Base-by-base conservation (phyloP, 371 early-diverging fungal genomes). In the Circinella umbellata region DNA sequence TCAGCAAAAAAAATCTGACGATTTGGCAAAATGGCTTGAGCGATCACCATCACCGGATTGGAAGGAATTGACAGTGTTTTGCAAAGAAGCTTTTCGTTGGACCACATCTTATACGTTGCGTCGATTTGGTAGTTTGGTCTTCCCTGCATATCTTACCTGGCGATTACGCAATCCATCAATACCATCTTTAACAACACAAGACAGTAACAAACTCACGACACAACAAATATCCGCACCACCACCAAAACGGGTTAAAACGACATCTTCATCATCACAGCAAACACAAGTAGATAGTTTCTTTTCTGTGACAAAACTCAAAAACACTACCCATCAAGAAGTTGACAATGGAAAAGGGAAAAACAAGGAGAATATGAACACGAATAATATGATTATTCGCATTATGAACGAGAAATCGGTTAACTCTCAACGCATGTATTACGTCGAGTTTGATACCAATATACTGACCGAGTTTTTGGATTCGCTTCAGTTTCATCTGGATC, bases 51-150 rank as follows among this genome's bases (percentile, higher is more conserved):
- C 11, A 7, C 60, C 61, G n/a, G 66, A 64, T 60, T 37, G 53
- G 60, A 10, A 37, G 14, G 61, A 59, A 10, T 46, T 70, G 18
- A 64, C 70, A n/a, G n/a, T 42, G 14, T 70, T 70, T 60, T 70
- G 65, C 46, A 63, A 57, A 34, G 66, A 47, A 4, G 60, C 47
- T 1, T 70, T 70, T 35, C n/a, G 39, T 18, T 70, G 70, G 70
- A n/a, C 60, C 7, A 14, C 42, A 39, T 15, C 27, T 13, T 48
- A 59, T 18, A 14, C 47, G 15, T 11, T 61, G 20, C 47, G 51
- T 20, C 14, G 61, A 47, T 70, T 70, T 59, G 35, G 54, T 27
- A 70, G 57, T 18, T 20, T 64, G 13, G 10, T 70, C 8, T 70
- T 60, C 27, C 51, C 49, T 15, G 66, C 57, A 34, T 65, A 65